These are phyloP conservation scores for Metschnikowia amazonensis DNA, from an alignment of 805 yeast genomes.

Conservation along the genomic window DNA sequence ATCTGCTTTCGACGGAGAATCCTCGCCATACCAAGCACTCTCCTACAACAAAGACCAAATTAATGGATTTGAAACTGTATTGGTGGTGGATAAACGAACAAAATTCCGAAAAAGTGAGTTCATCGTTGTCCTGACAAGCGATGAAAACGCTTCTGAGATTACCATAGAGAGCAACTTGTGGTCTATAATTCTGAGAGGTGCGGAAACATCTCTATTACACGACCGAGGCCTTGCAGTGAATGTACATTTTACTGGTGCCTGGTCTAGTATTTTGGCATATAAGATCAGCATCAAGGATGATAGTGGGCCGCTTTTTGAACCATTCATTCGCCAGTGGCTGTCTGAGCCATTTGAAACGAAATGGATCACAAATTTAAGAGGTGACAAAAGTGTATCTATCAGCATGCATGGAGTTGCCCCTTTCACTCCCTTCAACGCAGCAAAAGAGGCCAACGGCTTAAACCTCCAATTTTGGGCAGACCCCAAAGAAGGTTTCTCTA, in stretches of 20 bases:
- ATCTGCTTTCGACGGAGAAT: constrained; percentile 53
- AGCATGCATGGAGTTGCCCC: constrained; percentile 69
- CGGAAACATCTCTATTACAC: constrained; percentile 39
- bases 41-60: constrained; percentile 39
- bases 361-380: constrained; percentile 61
- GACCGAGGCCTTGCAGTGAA: constrained; percentile 44
- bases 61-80: constrained; percentile 40
- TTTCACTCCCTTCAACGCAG: constrained; percentile 50
- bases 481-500: constrained; percentile 23
- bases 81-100: constrained; percentile 43
- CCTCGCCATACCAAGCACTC: constrained; percentile 47
- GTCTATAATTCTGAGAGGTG: constrained; percentile 37
- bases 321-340: constrained; percentile 66
- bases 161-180: constrained; percentile 30
- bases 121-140: constrained; percentile 35
- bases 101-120: constrained; percentile 21
- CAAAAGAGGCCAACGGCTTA: constrained; percentile 17
- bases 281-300: constrained; percentile 26
- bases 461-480: constrained; percentile 45
- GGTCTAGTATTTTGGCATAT: constrained; percentile 62
- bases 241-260: constrained; percentile 51
- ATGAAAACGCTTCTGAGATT: constrained; percentile 19
- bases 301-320: constrained; percentile 39
- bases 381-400: constrained; percentile 24
- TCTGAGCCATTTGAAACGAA: constrained; percentile 69